A percentile compares a stretch with the other conserved stretches of the same genome.
Evolutionary conservation across 805 yeast species (phyloP).

Genomic region (Teunomyces panamensis): DNA sequence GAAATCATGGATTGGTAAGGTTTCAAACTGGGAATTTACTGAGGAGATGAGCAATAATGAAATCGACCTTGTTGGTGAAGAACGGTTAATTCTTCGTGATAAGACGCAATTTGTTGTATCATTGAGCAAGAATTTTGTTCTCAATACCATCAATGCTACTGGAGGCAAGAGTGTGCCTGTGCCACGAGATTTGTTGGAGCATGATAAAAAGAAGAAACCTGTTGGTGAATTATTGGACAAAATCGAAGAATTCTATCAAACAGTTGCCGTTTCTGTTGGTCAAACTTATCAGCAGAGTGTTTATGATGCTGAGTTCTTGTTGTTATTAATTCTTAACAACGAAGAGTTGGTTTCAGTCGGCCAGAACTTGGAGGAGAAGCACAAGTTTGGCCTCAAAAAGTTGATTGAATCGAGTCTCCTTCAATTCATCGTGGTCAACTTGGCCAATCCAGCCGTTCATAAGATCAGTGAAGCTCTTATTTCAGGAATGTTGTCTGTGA

Average conservation of each 20-base stretch:
- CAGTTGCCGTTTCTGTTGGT: constrained; percentile 13
- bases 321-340: constrained; percentile 59
- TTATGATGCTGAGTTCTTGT: constrained; percentile 72
- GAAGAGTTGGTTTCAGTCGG: constrained; percentile 53
- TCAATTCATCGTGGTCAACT: constrained; percentile 46
- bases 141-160: constrained; percentile 39
- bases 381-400: constrained; percentile 49
- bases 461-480: constrained; percentile 45
- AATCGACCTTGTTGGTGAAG: constrained; percentile 45
- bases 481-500: constrained; percentile 39
- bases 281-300: constrained; percentile 24
- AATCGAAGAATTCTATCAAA: constrained; percentile 23
- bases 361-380: constrained; percentile 18
- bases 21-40: constrained; percentile 63
- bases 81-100: constrained; percentile 45
- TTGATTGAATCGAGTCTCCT: constrained; percentile 57
- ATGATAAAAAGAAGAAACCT: background rate
- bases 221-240: constrained; percentile 16
- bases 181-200: constrained; percentile 6
- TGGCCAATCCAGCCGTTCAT: constrained; percentile 33
- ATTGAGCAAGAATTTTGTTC: constrained; percentile 48
- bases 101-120: constrained; percentile 48
- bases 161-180: background rate
- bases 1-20: constrained; percentile 63
- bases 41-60: constrained; percentile 42